Conservation (phyloP, 768 basidiomycete genomes). For the Boletellus ananiceps region DNA sequence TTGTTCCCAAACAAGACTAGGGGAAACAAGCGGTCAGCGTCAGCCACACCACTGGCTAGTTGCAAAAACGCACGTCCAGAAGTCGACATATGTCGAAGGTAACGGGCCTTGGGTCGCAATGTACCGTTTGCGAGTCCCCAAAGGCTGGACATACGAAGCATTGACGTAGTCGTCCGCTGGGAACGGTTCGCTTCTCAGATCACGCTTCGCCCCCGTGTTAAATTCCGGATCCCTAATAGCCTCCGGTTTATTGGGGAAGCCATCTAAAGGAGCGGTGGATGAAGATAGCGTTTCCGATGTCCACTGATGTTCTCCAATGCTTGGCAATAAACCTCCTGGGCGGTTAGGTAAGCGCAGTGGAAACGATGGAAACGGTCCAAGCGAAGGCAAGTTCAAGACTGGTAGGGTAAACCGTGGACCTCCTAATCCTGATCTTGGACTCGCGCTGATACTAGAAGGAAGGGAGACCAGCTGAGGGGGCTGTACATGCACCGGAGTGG, state of each 20-base stretch:
- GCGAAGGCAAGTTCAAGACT: background rate
- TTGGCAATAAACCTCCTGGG: conserved; percentile 10
- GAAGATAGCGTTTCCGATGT: conserved; percentile 2
- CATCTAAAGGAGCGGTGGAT: background rate
- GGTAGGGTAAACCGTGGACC: conserved; percentile 5
- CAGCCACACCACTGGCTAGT: background rate
- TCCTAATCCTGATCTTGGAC: conserved; percentile 4
- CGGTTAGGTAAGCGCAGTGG: conserved; percentile 19
- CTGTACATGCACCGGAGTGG: conserved; percentile 11
- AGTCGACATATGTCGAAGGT: conserved; percentile 83
- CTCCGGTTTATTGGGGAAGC: background rate
- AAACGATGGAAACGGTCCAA: conserved; percentile 5
- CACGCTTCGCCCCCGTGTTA: background rate
- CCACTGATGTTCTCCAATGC: conserved; percentile 11
- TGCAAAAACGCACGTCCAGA: conserved; percentile 77
- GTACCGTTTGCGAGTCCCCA: conserved; percentile 76
- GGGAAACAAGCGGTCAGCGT: conserved; percentile 6
- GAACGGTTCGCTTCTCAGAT: conserved; percentile 18
- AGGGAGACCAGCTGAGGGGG: conserved; percentile 6
- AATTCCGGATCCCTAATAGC: background rate
- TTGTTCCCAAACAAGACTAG: conserved; percentile 88
- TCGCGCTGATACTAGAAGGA: background rate
- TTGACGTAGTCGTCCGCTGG: conserved; percentile 90
- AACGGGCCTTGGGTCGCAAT: conserved; percentile 97
- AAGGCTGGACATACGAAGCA: conserved; percentile 87